Conservation (phyloP, 345 rosid species). For the Arabidopsis thaliana region TAIR10.1 NC_003071.7:7990501-7991000, state of each 20-base stretch:
- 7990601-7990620: conserved; percentile 4
- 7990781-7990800: conserved; percentile 79
- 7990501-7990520: conserved; percentile 34
- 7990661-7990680: conserved; percentile 24
- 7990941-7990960: background rate
- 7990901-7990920: conserved; percentile 65
- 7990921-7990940: conserved; percentile 76
- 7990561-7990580: background rate
- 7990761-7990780: conserved; percentile 68
- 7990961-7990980: background rate
- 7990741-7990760: conserved; percentile 18
- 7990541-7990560: conserved; percentile 16
- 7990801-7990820: conserved; percentile 84
- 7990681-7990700: conserved; percentile 29
- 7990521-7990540: conserved; percentile 12
- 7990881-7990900: conserved; percentile 65
- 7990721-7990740: conserved; percentile 28
- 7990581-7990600: conserved; percentile 19
- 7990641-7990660: background rate
- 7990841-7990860: conserved; percentile 68
- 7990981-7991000: background rate
- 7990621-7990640: conserved; percentile 14
- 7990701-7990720: background rate
- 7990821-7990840: conserved; percentile 78
- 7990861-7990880: conserved; percentile 67